Percentiles rank a stretch among this genome's conserved stretches.
phyloP scores from a whole-genome alignment of 257 asterid species.

The Marsdenia floribunda region DNA sequence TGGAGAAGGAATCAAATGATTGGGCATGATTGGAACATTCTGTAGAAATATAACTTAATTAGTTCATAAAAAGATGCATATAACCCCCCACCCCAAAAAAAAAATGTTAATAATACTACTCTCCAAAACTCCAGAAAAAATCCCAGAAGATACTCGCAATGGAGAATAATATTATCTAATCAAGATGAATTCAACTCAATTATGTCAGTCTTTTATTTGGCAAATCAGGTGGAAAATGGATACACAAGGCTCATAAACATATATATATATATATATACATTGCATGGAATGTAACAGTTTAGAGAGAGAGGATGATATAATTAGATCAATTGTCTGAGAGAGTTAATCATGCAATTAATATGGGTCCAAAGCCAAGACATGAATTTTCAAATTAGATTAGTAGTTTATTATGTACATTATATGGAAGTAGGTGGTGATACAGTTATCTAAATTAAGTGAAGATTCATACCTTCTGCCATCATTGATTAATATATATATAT shows the following conservation, averaged over 20 bases:
- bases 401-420: too few species aligned
- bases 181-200: too few species aligned
- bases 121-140: not conserved
- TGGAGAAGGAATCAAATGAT: slow-evolving; percentile 18
- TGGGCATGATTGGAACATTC: slow-evolving; percentile 17
- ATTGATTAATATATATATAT: too few species aligned
- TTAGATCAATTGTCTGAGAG: not conserved
- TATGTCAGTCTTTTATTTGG: too few species aligned
- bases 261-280: not conserved
- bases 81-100: not conserved
- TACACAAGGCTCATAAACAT: not conserved
- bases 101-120: not conserved
- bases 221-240: too few species aligned
- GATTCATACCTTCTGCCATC: too few species aligned
- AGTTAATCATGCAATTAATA: slow-evolving; percentile 3
- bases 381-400: too few species aligned
- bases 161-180: too few species aligned
- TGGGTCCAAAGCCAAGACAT: not conserved
- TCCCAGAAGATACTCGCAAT: not conserved
- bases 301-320: not conserved
- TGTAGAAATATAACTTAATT: not conserved
- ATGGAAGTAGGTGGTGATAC: too few species aligned
- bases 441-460: too few species aligned
- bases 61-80: not conserved
- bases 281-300: not conserved